phyloP scores from a whole-genome alignment of 805 yeast species.

The Torulaspora quercuum region DNA sequence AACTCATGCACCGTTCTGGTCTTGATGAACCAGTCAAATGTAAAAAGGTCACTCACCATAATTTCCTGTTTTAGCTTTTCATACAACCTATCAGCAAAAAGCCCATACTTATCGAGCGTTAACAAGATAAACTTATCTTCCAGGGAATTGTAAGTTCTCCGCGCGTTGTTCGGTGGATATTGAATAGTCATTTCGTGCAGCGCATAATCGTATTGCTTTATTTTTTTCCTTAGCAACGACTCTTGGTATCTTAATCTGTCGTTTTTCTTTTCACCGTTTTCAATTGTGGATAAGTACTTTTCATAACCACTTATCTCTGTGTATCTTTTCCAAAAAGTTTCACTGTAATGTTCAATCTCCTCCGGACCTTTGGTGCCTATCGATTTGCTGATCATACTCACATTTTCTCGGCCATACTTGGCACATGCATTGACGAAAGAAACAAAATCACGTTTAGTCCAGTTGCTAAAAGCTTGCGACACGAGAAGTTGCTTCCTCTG shows the following conservation, averaged over 20 bases:
- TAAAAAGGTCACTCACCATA: constrained; percentile 53
- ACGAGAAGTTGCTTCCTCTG: constrained; percentile 50
- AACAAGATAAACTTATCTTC: constrained; percentile 68
- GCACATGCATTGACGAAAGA: constrained; percentile 68
- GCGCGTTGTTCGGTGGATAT: constrained; percentile 82
- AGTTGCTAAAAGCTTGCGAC: constrained; percentile 56
- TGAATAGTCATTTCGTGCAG: constrained; percentile 59
- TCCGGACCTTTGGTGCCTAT: constrained; percentile 54
- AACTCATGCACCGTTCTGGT: constrained; percentile 72
- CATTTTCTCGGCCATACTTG: constrained; percentile 56
- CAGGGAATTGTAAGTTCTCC: constrained; percentile 60
- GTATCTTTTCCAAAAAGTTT: constrained; percentile 61
- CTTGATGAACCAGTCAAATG: constrained; percentile 68
- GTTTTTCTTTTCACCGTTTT: constrained; percentile 65
- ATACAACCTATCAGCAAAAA: constrained; percentile 54
- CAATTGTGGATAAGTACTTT: constrained; percentile 67
- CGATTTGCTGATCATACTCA: constrained; percentile 48
- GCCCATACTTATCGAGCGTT: constrained; percentile 62
- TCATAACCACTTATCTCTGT: constrained; percentile 64
- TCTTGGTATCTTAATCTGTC: constrained; percentile 55
- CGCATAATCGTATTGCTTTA: constrained; percentile 55
- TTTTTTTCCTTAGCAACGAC: constrained; percentile 49
- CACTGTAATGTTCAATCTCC: constrained; percentile 58
- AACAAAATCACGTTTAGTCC: constrained; percentile 75
- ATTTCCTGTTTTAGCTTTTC: constrained; percentile 68